phyloP scores from a whole-genome alignment of 306 rosid species.

The Quercus agrifolia region DNA sequence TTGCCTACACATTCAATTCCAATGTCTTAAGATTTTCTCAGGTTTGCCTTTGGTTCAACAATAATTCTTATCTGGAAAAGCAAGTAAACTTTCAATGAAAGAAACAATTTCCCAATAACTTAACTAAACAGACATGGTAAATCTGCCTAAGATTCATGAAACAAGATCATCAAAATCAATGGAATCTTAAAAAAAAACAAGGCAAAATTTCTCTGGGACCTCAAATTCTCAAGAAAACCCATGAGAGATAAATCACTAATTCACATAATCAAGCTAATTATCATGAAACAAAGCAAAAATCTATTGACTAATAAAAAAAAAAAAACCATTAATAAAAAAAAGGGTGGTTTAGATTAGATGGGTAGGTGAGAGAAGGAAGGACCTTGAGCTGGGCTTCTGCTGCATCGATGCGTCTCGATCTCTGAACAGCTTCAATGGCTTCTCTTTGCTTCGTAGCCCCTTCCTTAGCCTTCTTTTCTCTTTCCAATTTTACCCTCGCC shows the following conservation, averaged over 20 bases:
- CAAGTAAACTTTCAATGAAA: not conserved
- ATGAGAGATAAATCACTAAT: not conserved
- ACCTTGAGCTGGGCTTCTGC: conserved; percentile 89
- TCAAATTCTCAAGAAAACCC: not conserved
- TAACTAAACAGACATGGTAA: not conserved
- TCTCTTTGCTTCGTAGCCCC: conserved; percentile 67
- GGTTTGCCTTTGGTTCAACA: not conserved
- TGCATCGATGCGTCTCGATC: conserved; percentile 81
- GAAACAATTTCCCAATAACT: not conserved
- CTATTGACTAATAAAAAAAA: not conserved
- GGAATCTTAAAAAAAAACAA: not conserved
- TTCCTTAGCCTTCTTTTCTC: conserved; percentile 69
- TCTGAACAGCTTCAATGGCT: conserved; percentile 79
- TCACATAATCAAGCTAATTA: not conserved
- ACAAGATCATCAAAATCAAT: not conserved
- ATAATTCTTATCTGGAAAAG: not conserved
- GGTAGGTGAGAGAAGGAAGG: not conserved
- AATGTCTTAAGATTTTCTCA: not conserved
- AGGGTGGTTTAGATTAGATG: not conserved
- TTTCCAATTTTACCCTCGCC: conserved; percentile 46
- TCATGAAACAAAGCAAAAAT: not conserved
- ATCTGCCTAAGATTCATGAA: not conserved
- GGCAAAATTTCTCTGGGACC: not conserved
- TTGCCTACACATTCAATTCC: not conserved
- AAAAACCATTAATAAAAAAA: not conserved